Evolutionary conservation across 331 rosid species (phyloP).

Genomic region (Malus hybrid): DNA sequence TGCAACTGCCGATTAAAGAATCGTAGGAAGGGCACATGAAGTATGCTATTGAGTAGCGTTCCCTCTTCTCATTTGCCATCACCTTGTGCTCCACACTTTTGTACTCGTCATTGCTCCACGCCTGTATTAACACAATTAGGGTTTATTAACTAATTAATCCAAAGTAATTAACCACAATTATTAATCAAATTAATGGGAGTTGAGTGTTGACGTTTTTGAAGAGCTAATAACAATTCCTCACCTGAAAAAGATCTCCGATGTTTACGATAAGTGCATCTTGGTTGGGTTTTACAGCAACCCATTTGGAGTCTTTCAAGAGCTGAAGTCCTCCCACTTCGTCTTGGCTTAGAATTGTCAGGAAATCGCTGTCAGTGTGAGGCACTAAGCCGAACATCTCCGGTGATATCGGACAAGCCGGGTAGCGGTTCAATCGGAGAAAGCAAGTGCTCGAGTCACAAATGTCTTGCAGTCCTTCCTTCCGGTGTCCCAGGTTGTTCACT

Average conservation of each 20-base stretch:
- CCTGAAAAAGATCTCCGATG: conserved; percentile 95
- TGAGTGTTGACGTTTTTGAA: not conserved
- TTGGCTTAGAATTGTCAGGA: conserved; percentile 76
- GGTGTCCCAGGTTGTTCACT: conserved; percentile 51
- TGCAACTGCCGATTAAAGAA: conserved; percentile 56
- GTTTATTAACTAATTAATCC: not conserved
- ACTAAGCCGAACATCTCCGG: conserved; percentile 58
- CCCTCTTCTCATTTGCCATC: conserved; percentile 44
- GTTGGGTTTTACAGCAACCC: conserved; percentile 86
- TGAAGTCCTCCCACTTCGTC: conserved; percentile 89
- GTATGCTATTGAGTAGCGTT: conserved; percentile 72
- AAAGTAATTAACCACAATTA: not conserved
- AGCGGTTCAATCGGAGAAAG: conserved; percentile 79
- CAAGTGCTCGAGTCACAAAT: conserved; percentile 72
- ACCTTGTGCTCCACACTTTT: conserved; percentile 90
- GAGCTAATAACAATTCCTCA: conserved; percentile 1
- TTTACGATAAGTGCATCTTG: conserved; percentile 77
- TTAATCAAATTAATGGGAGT: not conserved
- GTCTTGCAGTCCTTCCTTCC: conserved; percentile 39
- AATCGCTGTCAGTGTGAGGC: conserved; percentile 94
- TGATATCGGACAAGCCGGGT: conserved; percentile 60
- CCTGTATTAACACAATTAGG: conserved; percentile 27
- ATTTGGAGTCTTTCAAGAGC: conserved; percentile 80
- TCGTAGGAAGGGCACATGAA: conserved; percentile 84
- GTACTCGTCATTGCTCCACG: conserved; percentile 84